Evolutionary conservation across 805 yeast species (phyloP), one percentile per base, ranked within the genome.

Genomic region (Yamadazyma phyllophila): DNA sequence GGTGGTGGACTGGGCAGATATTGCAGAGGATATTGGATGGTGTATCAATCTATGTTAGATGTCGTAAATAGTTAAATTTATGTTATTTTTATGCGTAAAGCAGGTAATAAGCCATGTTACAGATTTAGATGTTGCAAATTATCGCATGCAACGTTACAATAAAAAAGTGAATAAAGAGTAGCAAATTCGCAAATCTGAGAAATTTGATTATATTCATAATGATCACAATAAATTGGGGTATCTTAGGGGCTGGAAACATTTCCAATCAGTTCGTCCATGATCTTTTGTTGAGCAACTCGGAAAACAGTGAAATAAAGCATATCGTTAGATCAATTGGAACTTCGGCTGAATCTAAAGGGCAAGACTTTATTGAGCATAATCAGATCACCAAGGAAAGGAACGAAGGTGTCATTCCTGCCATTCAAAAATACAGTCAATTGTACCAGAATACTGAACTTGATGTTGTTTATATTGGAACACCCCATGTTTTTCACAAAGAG

Each of bases 391-490:
- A 43, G 2, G 53, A 47, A 2, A 51, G 52, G 31, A 65, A 67
- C 51, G 59, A 54, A 24, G 66, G 57, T 35, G 60, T 62, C 35
- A 59, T 52, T 7, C 59, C 68, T 1, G 42, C 39, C 1, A 57
- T 59, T 14, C 57, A 66, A 47, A 47, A 47, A n/a, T 79, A 80
- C 52, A 69, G 69, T 13, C 76, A 74, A 1, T 65, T 78, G 34
- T 76, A 67, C 48, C 46, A 48, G n/a, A 69, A 76, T 49, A 55
- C 65, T 2, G 61, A 69, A 2, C 67, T 78, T 33, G 76, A 79
- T 44, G 63, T 73, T n/a, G 67, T 80, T 33, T 80, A 80, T 53
- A 63, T 80, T 32, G 83, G 81, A 2, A 67, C 80, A 8, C 83
- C 83, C 2, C 83, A 80, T 61, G 61, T 69, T 12, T 63, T 69